A percentile compares a stretch with the other conserved stretches of the same genome.
Evolutionary conservation across 768 basidiomycete genomes (phyloP).

Genomic region (Gelatoporia subvermispora): DNA sequence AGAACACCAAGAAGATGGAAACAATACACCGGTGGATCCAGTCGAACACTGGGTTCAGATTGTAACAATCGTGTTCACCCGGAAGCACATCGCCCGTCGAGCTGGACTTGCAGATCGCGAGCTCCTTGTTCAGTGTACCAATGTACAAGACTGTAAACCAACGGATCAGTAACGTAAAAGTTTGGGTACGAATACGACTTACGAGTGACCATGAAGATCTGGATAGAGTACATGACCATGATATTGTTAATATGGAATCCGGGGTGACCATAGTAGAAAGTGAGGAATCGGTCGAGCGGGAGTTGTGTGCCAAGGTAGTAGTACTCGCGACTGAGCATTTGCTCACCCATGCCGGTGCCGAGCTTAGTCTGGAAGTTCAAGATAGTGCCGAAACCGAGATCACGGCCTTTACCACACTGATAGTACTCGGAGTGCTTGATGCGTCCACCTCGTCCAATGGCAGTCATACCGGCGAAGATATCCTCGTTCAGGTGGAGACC

Average conservation of each 20-base stretch:
- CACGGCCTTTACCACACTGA: conserved; percentile 98
- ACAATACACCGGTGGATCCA: conserved; percentile 97
- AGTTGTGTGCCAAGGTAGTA: conserved; percentile 98
- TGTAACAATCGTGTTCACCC: conserved; percentile 92
- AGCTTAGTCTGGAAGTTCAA: conserved; percentile 99
- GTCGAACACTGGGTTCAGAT: conserved; percentile 92
- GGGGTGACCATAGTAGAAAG: conserved; percentile 99
- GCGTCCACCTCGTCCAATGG: conserved; percentile 94
- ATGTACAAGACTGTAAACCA: conserved; percentile 82
- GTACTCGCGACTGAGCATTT: conserved; percentile 99
- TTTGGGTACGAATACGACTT: conserved; percentile 29
- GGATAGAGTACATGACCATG: conserved; percentile 95
- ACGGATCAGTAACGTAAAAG: background rate
- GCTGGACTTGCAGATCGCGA: conserved; percentile 85
- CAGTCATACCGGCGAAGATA: conserved; percentile 99
- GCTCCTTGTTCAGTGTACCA: conserved; percentile 92
- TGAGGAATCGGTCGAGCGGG: conserved; percentile 96
- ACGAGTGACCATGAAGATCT: conserved; percentile 95
- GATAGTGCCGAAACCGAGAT: conserved; percentile 98
- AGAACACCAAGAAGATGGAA: conserved; percentile 98
- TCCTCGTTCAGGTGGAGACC: conserved; percentile 98
- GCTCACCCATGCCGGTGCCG: conserved; percentile 99
- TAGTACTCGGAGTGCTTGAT: conserved; percentile 99
- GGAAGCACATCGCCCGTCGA: conserved; percentile 71
- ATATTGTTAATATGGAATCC: conserved; percentile 99